Percentiles rank a stretch among this genome's conserved stretches.
Conservation (phyloP, 495 filamentous ascomycete species). For the Haplographium delicatum region DNA sequence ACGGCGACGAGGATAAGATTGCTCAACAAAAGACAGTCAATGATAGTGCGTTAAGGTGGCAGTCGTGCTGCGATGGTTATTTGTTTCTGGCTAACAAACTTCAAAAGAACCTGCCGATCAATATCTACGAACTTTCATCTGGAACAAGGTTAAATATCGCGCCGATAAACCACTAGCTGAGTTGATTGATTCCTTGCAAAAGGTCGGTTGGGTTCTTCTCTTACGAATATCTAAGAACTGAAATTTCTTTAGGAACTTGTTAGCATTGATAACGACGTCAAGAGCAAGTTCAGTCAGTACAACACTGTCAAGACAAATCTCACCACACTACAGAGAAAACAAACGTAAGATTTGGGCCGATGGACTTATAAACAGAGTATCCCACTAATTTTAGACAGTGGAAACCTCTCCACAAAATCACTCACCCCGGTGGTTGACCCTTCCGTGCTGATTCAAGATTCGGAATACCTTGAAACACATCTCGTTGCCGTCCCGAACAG, state of each 20-base stretch:
- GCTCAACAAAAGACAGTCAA: constrained; percentile 89
- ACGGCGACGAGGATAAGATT: constrained; percentile 76
- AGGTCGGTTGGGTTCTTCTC: constrained; percentile 43
- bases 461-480: constrained; percentile 95
- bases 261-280: constrained; percentile 90
- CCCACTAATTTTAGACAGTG: constrained; percentile 44
- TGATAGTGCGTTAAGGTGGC: constrained; percentile 64
- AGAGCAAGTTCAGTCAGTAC: constrained; percentile 87
- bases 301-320: constrained; percentile 81
- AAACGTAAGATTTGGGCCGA: constrained; percentile 53
- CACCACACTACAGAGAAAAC: constrained; percentile 72
- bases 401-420: constrained; percentile 90
- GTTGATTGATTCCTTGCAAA: constrained; percentile 78
- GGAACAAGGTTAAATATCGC: constrained; percentile 97
- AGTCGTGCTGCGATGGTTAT: not conserved
- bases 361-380: not conserved
- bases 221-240: not conserved
- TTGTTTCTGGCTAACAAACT: constrained; percentile 5
- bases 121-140: constrained; percentile 82
- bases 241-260: constrained; percentile 59
- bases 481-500: constrained; percentile 79
- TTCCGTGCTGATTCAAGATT: constrained; percentile 71
- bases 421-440: constrained; percentile 84
- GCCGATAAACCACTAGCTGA: constrained; percentile 84
- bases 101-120: constrained; percentile 80